These are phyloP conservation scores for Globisporangium carolinianum DNA, from an alignment of 352 stramenopile genomes.

Conservation along the genomic window DNA sequence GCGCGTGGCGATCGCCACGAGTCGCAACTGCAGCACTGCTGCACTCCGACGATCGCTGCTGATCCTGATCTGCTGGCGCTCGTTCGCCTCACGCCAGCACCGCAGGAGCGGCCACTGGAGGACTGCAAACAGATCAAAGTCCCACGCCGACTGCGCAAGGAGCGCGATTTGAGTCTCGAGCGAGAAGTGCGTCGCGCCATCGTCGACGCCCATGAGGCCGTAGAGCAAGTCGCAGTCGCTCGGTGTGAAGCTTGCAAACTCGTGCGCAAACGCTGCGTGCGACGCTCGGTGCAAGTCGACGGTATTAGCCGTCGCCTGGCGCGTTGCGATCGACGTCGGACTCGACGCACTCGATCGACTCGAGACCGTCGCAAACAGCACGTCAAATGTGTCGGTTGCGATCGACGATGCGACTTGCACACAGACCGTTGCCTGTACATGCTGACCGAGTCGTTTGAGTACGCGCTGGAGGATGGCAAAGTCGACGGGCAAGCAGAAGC, in stretches of 20 bases:
- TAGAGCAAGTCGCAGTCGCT: constrained; percentile 74
- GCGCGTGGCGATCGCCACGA: constrained; percentile 28
- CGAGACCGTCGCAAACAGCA: constrained; percentile 27
- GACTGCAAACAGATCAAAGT: constrained; percentile 68
- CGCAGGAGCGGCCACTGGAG: constrained; percentile 54
- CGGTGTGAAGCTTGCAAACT: constrained; percentile 48
- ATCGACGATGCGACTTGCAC: constrained; percentile 24
- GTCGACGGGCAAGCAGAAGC: constrained; percentile 76
- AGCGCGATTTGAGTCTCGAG: constrained; percentile 38
- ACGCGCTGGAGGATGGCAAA: constrained; percentile 58
- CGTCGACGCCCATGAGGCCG: constrained; percentile 61
- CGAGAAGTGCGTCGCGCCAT: constrained; percentile 36
- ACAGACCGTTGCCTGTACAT: background rate
- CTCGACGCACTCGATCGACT: background rate
- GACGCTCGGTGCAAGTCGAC: background rate
- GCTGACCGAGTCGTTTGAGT: constrained; percentile 19
- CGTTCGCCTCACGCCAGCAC: constrained; percentile 14
- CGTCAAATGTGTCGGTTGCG: constrained; percentile 67
- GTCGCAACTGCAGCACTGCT: constrained; percentile 1
- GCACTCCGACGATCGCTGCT: background rate
- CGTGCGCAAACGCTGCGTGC: constrained; percentile 25
- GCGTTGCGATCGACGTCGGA: background rate
- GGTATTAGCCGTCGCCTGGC: too few relatives aligned
- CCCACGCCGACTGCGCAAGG: constrained; percentile 53
- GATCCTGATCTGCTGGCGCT: constrained; percentile 3